These are phyloP conservation scores for Copromyces sp. DNA, from an alignment of 495 filamentous ascomycete genomes.

Conservation along the genomic window DNA sequence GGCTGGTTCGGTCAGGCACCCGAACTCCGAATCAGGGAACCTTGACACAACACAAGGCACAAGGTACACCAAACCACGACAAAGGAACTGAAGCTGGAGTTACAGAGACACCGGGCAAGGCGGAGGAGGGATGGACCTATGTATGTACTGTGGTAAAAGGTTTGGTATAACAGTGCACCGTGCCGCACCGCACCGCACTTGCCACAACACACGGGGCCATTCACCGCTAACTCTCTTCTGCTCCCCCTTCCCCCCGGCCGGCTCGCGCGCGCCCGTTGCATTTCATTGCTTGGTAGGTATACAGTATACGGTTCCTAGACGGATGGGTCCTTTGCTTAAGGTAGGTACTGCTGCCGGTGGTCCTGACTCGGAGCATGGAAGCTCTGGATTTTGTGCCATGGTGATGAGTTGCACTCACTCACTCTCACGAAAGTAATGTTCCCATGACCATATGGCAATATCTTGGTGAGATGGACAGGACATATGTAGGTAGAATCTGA, in stretches of 20 bases:
- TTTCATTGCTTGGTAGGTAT: not conserved
- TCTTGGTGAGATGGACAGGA: not conserved
- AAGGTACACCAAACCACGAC: not conserved
- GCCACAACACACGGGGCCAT: not conserved
- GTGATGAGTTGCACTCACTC: not conserved
- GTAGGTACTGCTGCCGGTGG: not conserved
- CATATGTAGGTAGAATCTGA: not conserved
- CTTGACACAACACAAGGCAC: not conserved
- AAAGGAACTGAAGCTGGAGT: not conserved
- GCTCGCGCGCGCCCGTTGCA: not conserved
- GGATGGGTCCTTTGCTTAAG: not conserved
- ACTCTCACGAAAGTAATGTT: not conserved
- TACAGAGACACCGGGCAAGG: not conserved
- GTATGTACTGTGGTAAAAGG: no score
- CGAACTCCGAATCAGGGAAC: not conserved
- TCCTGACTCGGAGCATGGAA: not conserved
- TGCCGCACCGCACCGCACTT: not conserved
- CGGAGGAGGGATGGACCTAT: not conserved
- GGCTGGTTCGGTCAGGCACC: not conserved
- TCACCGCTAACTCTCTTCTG: not conserved
- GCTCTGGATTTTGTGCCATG: not conserved
- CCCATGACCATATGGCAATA: not conserved
- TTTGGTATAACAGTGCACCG: not conserved
- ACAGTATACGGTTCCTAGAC: not conserved
- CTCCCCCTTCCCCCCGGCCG: not conserved